phyloP scores from a whole-genome alignment of 2,329 filamentous ascomycete genomes.

The Coniella vitis region DNA sequence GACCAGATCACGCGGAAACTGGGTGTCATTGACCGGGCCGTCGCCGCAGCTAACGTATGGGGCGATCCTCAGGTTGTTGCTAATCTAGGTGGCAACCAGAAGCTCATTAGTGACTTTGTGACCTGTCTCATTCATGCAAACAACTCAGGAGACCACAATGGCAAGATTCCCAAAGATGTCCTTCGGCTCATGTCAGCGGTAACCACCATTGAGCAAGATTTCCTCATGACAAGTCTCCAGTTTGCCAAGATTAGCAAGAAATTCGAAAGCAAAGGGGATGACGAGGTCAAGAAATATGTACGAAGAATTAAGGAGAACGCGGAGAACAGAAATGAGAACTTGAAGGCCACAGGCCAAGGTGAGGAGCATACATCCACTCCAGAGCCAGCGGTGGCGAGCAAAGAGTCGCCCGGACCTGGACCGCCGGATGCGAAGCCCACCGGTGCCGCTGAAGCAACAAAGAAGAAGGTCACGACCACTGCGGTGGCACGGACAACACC shows the following conservation, averaged over 20 bases:
- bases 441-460: conserved; percentile 14
- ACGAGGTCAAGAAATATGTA: conserved; percentile 55
- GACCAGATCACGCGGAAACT: conserved; percentile 37
- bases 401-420: background rate
- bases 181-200: conserved; percentile 55
- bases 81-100: conserved; percentile 51
- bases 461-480: conserved; percentile 17
- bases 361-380: conserved; percentile 19
- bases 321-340: conserved; percentile 18
- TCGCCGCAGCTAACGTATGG: conserved; percentile 47
- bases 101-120: conserved; percentile 48
- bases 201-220: conserved; percentile 53
- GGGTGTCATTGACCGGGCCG: conserved; percentile 41
- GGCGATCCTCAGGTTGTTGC: conserved; percentile 50
- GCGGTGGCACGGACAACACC: conserved; percentile 18
- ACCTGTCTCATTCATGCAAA: conserved; percentile 49
- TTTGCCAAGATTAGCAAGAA: conserved; percentile 58
- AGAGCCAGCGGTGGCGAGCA: conserved; percentile 4
- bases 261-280: conserved; percentile 58
- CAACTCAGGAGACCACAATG: conserved; percentile 44
- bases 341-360: conserved; percentile 20
- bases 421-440: conserved; percentile 15
- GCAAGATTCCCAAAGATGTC: conserved; percentile 47
- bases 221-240: conserved; percentile 55
- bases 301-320: conserved; percentile 33